Conservation (phyloP, 2,329 filamentous ascomycete species). For the Colletotrichum spaethianum region DNA sequence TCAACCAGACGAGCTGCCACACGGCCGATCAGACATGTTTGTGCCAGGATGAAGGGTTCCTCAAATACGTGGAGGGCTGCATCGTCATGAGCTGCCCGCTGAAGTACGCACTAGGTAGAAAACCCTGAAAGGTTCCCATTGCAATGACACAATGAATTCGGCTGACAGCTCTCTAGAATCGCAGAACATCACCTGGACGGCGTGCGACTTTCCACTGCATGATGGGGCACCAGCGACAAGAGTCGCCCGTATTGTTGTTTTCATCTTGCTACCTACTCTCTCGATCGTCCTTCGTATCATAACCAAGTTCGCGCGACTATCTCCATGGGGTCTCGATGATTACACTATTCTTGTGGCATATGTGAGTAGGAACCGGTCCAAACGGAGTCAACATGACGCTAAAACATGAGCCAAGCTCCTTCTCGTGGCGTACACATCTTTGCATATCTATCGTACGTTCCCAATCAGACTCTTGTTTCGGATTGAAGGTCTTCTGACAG, state of each 20-base stretch:
- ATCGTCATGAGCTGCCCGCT: constrained; percentile 16
- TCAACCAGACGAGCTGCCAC: constrained; percentile 18
- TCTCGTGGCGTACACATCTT: background rate
- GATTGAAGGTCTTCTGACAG: background rate
- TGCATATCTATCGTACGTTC: constrained; percentile 16
- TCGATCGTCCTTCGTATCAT: constrained; percentile 14
- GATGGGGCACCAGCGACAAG: background rate
- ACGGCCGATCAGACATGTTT: constrained; percentile 20
- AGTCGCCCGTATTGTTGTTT: background rate
- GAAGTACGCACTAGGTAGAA: constrained; percentile 18
- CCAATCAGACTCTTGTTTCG: background rate
- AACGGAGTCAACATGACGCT: background rate
- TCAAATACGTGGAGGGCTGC: constrained; percentile 15
- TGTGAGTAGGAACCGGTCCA: background rate
- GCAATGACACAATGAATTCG: fast-evolving
- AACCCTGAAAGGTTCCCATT: fast-evolving
- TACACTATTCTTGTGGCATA: constrained; percentile 24
- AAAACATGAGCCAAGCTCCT: background rate
- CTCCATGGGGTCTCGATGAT: constrained; percentile 22
- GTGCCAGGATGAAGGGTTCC: constrained; percentile 14
- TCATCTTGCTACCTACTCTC: constrained; percentile 3
- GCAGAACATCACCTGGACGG: constrained; percentile 29
- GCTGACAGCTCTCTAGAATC: background rate
- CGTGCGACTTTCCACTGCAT: constrained; percentile 14
- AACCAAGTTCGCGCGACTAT: constrained; percentile 8